Percentiles rank a stretch among this genome's conserved stretches.
phyloP scores from a whole-genome alignment of 75 land plant species.

The Gnetum montanum region DNA sequence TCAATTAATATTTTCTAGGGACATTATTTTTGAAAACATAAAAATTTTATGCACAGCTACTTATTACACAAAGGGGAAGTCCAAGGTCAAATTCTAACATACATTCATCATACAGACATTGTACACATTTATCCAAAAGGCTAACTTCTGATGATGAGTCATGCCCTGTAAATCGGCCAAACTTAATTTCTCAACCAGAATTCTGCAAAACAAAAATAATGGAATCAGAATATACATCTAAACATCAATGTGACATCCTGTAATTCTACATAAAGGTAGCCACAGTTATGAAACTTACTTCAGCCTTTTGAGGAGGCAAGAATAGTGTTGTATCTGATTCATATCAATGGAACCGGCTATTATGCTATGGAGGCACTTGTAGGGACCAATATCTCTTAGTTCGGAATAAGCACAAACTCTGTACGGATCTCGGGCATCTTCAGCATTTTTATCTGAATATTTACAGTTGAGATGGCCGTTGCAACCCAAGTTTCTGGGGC shows the following conservation, averaged over 20 bases:
- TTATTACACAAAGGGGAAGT: too few species aligned
- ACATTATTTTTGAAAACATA: too few species aligned
- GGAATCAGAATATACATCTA: too few species aligned
- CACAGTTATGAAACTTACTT: conserved; percentile 32
- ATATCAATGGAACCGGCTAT: conserved; percentile 31
- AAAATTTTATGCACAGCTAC: too few species aligned
- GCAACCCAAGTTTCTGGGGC: conserved; percentile 26
- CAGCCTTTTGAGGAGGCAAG: conserved; percentile 29
- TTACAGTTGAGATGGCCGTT: conserved; percentile 21
- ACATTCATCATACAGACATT: conserved; percentile 95
- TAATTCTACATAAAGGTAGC: not conserved
- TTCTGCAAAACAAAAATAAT: conserved; percentile 19
- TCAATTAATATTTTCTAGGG: too few species aligned
- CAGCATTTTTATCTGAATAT: not conserved
- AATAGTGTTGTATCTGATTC: conserved; percentile 23
- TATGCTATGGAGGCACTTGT: conserved; percentile 33
- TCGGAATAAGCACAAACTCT: conserved; percentile 45
- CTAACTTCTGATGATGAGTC: conserved; percentile 76
- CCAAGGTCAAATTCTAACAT: conserved; percentile 9
- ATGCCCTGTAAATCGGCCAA: conserved; percentile 43
- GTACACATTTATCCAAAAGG: conserved; percentile 89
- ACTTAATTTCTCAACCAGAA: conserved; percentile 49
- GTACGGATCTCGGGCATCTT: conserved; percentile 52
- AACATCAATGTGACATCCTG: not conserved
- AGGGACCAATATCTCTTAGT: conserved; percentile 59